Base-by-base conservation (phyloP, 2,329 filamentous ascomycete genomes). In the Colletotrichum agaves region DNA sequence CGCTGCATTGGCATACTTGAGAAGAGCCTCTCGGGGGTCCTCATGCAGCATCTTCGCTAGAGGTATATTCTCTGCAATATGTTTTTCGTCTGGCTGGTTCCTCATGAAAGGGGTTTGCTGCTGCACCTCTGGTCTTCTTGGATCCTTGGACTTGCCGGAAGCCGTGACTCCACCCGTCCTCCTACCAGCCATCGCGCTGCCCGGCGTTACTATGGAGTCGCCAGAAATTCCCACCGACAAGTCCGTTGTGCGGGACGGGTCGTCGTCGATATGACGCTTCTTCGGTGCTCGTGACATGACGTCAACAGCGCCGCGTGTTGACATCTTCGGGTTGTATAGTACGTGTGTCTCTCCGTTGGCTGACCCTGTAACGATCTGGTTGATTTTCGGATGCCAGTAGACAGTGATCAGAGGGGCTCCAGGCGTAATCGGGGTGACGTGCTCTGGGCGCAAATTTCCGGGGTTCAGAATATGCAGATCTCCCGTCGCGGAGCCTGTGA, bases 211-310 rank as follows among this genome's bases (percentile, higher is more conserved):
- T 69, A 97, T 92, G 8, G 90, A 88, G 74, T 98, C 95, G 50
- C 90, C 93, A 0, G 94, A 94, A 67, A 98, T 85, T 13, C 93
- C 94, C 3, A 91, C 84, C 4, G 91, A 87, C 73, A 94, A 88
- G 75, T 97, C 94, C 77, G 92, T 97, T 1, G 94, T 97, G 37
- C 97, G 85, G 66, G 88, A 89, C 1, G 94, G 90, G 78, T 98
- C 93, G 78, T 99, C 96, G 77, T 99, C 96, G 68, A 99, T 90
- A 77, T 99, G 95, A 2, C 95, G 91, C 73, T 93, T 94, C 82
- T 99, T 98, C 3, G 96, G 94, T 0, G 94, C 94, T 74, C 93
- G 93, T 69, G 92, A 94, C 89, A 99, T 94, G 71, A 98, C 92
- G 68, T 93, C 90, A 62, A 94, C 90, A 3, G 94, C 96, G 66